Conservation (phyloP, 352 stramenopile species). For the Phytophthora citrophthora region DNA sequence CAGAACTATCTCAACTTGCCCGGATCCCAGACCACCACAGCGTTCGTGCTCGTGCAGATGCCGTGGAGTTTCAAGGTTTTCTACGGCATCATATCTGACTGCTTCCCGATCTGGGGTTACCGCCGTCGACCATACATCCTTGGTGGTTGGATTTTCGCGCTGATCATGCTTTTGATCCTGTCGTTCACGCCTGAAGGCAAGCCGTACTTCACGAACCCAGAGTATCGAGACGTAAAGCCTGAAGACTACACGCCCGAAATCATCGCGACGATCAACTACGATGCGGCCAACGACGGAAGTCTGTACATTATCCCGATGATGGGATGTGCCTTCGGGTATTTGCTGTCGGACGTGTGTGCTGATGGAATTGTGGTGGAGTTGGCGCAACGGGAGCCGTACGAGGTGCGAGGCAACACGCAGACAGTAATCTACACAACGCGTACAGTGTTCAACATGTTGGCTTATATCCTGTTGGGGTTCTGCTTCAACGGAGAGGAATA, state of each 20-base stretch:
- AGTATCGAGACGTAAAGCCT: constrained; percentile 47
- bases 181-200: constrained; percentile 37
- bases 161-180: constrained; percentile 51
- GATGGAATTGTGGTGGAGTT: constrained; percentile 57
- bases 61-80: constrained; percentile 74
- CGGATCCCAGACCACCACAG: constrained; percentile 52
- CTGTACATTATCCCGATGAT: constrained; percentile 58
- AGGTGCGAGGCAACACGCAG: constrained; percentile 48
- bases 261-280: constrained; percentile 48
- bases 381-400: constrained; percentile 51
- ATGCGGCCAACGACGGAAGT: constrained; percentile 37
- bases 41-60: constrained; percentile 53
- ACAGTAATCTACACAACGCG: constrained; percentile 62
- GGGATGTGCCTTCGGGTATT: constrained; percentile 50
- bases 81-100: constrained; percentile 65
- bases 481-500: constrained; percentile 58
- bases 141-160: constrained; percentile 45
- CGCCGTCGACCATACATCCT: constrained; percentile 63
- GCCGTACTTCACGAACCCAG: constrained; percentile 50
- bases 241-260: constrained; percentile 54
- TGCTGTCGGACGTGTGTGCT: constrained; percentile 54
- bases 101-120: constrained; percentile 63
- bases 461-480: constrained; percentile 47
- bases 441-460: constrained; percentile 43
- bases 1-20: constrained; percentile 63